Evolutionary conservation across 768 basidiomycete genomes (phyloP).

Genomic region (Pulveroboletus frians): DNA sequence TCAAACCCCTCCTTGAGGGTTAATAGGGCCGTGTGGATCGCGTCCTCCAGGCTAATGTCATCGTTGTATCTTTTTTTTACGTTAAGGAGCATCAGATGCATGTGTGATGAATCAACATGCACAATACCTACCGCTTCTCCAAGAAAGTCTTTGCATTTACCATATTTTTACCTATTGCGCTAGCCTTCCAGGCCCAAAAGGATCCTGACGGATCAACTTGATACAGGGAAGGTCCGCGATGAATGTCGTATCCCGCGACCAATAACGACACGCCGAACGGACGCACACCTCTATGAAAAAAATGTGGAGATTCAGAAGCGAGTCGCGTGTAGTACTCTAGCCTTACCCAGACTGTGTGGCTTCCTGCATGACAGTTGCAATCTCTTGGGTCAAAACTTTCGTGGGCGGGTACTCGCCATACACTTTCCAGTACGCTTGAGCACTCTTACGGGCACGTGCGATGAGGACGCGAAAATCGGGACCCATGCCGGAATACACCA

Average conservation of each 20-base stretch:
- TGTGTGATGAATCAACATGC: conserved; percentile 22
- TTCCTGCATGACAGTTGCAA: conserved; percentile 97
- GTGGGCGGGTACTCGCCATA: conserved; percentile 98
- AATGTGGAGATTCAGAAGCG: conserved; percentile 29
- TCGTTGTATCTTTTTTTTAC: conserved; percentile 90
- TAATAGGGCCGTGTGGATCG: conserved; percentile 95
- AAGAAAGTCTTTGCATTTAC: conserved; percentile 99
- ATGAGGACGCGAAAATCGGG: conserved; percentile 97
- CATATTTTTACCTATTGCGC: conserved; percentile 99
- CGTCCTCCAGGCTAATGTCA: conserved; percentile 97
- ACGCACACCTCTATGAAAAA: conserved; percentile 79
- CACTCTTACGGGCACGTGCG: conserved; percentile 91
- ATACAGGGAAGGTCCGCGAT: conserved; percentile 94
- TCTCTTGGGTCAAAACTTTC: conserved; percentile 91
- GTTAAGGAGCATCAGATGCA: conserved; percentile 15
- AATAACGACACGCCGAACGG: conserved; percentile 98
- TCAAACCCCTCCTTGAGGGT: conserved; percentile 99
- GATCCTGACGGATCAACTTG: conserved; percentile 99
- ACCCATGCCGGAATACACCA: conserved; percentile 99
- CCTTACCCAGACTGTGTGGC: conserved; percentile 97
- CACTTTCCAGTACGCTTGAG: conserved; percentile 99
- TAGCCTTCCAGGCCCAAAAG: conserved; percentile 99
- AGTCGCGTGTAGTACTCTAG: conserved; percentile 16
- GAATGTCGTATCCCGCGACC: conserved; percentile 93
- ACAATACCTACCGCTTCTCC: conserved; percentile 80